phyloP scores from a whole-genome alignment of 768 basidiomycete genomes.

The Boletus vinaceobasis region DNA sequence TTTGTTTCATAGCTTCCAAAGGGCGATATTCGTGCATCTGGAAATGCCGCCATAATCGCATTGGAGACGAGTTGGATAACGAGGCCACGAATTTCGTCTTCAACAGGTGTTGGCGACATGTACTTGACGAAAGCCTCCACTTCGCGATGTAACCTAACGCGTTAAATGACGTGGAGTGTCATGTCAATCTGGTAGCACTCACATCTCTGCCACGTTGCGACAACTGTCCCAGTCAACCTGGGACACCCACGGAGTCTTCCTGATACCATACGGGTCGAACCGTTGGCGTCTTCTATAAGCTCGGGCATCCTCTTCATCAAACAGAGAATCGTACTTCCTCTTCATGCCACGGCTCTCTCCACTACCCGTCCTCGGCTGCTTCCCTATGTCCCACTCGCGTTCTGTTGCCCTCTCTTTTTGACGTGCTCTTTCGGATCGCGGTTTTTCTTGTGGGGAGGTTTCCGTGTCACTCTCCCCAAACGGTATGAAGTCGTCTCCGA shows the following conservation, averaged over 20 bases:
- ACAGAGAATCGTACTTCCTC: constrained; percentile 43
- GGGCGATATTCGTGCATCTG: constrained; percentile 76
- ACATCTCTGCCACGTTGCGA: constrained; percentile 83
- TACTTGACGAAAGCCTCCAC: constrained; percentile 81
- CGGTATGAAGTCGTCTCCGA: constrained; percentile 34
- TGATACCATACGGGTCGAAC: constrained; percentile 47
- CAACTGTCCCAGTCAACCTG: constrained; percentile 71
- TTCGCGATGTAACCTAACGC: constrained; percentile 75
- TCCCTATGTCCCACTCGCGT: constrained; percentile 43
- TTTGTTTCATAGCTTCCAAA: constrained; percentile 95
- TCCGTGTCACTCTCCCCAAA: constrained; percentile 18
- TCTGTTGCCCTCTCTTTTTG: constrained; percentile 22
- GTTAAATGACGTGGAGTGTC: constrained; percentile 3
- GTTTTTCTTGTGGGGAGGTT: constrained; percentile 4
- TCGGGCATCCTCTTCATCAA: constrained; percentile 44
- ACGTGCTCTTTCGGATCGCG: constrained; percentile 15
- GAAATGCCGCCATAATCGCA: constrained; percentile 62
- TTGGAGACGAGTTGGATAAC: constrained; percentile 67
- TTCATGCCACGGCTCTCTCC: constrained; percentile 34
- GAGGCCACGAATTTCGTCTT: constrained; percentile 80
- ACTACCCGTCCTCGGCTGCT: constrained; percentile 21
- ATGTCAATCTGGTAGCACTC: constrained; percentile 28
- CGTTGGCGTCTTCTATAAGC: constrained; percentile 47
- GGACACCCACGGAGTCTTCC: constrained; percentile 66
- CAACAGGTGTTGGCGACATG: constrained; percentile 81